Conservation (phyloP, 1,284 basidiomycete species). For the Clitocybe nebularis region DNA sequence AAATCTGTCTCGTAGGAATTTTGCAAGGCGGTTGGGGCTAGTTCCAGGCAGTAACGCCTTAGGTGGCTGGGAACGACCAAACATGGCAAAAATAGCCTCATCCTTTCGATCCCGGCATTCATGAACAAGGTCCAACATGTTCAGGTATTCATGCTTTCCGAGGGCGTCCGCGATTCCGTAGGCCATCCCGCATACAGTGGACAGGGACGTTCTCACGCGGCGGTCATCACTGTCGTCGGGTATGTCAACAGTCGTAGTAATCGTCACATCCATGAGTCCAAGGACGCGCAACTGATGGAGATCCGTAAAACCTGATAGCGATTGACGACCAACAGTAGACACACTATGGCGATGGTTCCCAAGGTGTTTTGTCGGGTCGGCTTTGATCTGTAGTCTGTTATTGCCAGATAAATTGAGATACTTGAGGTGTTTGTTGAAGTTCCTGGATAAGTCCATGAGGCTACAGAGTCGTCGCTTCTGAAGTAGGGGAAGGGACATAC, state of each 20-base stretch:
- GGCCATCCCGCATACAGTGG: constrained; percentile 89
- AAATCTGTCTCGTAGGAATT: constrained; percentile 83
- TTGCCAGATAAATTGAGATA: constrained; percentile 70
- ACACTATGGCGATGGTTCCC: constrained; percentile 23
- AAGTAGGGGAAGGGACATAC: constrained; percentile 41
- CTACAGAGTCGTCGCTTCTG: constrained; percentile 1
- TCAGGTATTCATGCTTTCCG: constrained; percentile 74
- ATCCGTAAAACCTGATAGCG: constrained; percentile 85
- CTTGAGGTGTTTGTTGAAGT: constrained; percentile 90
- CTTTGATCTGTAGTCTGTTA: constrained; percentile 46
- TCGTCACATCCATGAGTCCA: constrained; percentile 97
- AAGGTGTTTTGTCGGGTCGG: constrained; percentile 26
- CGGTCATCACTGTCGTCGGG: constrained; percentile 92
- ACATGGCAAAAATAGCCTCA: constrained; percentile 96
- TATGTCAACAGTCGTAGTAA: constrained; percentile 57
- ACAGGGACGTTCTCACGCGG: constrained; percentile 89
- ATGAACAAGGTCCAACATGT: constrained; percentile 91
- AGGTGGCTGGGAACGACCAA: constrained; percentile 74
- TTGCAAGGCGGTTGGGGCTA: constrained; percentile 64
- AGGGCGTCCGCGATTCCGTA: constrained; percentile 98
- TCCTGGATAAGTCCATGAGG: constrained; percentile 51
- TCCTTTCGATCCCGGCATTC: constrained; percentile 76
- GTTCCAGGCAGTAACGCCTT: constrained; percentile 33
- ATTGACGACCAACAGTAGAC: constrained; percentile 25
- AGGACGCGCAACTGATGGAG: constrained; percentile 82